Evolutionary conservation across 2,329 filamentous ascomycete species (phyloP).

Genomic region (Colletotrichum costaricense): DNA sequence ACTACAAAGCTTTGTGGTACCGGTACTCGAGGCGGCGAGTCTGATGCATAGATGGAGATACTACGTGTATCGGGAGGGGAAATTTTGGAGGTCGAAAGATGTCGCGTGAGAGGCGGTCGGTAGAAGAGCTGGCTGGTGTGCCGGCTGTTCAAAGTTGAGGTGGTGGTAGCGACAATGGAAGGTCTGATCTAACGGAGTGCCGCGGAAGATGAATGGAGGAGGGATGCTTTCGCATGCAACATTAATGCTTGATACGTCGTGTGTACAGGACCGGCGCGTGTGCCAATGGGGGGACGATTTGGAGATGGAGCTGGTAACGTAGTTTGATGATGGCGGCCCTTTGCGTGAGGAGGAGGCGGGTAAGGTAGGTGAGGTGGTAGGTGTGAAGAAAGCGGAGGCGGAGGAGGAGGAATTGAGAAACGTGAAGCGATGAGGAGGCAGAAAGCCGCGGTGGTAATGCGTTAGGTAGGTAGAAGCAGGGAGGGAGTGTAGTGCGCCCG

Average conservation of each 20-base stretch:
- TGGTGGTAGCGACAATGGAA: constrained; percentile 27
- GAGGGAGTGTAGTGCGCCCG: not conserved
- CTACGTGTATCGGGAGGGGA: not conserved
- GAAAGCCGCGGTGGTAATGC: not conserved
- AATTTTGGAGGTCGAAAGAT: not conserved
- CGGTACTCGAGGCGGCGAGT: not conserved
- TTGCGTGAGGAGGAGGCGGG: constrained; percentile 4
- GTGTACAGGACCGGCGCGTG: constrained; percentile 1
- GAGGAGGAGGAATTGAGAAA: not conserved
- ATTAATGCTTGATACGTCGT: not conserved
- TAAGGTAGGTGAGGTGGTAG: not conserved
- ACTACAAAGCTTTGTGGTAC: not conserved
- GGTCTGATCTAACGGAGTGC: constrained; percentile 35
- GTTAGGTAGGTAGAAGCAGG: not conserved
- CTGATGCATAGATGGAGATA: not conserved
- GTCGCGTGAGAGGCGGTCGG: constrained; percentile 18
- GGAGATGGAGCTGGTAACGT: constrained; percentile 30
- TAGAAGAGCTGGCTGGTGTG: constrained; percentile 25
- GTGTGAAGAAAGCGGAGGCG: not conserved
- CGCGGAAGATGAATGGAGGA: constrained; percentile 23
- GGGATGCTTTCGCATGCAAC: not conserved
- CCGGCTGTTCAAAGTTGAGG: constrained; percentile 28
- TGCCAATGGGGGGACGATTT: constrained; percentile 18
- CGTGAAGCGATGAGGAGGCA: constrained; percentile 37
- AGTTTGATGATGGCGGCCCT: not conserved